Evolutionary conservation across 257 asterid species (phyloP).

Genomic region (Penstemon barbatus): DNA sequence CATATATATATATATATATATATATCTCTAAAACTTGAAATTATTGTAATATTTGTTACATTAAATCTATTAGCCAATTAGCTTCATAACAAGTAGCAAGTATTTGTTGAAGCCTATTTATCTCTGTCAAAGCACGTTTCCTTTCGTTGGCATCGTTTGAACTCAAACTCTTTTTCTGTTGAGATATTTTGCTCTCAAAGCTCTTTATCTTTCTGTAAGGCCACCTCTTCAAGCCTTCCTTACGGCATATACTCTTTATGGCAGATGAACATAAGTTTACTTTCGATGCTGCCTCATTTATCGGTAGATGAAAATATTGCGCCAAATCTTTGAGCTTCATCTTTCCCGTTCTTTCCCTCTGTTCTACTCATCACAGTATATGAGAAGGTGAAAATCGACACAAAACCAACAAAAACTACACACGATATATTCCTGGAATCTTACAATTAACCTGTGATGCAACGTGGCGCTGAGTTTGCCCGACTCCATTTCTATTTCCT

Average conservation of each 20-base stretch:
- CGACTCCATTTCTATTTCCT: conserved; percentile 15
- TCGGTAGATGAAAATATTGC: conserved; percentile 51
- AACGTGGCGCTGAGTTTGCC: conserved; percentile 30
- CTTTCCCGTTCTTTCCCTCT: conserved; percentile 70
- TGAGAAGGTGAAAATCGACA: neutral
- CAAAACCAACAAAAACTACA: neutral
- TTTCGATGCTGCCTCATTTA: conserved; percentile 40
- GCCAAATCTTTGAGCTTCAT: conserved; percentile 51
- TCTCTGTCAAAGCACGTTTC: conserved; percentile 28
- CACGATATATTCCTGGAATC: neutral
- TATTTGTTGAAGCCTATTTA: conserved; percentile 37
- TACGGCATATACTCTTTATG: conserved; percentile 63
- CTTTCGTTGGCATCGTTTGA: conserved; percentile 33
- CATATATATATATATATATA: neutral
- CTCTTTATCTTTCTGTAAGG: conserved; percentile 65
- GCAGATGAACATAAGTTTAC: conserved; percentile 61
- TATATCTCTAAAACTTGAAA: neutral
- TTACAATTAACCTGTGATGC: conserved; percentile 50
- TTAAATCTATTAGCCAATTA: too few relatives aligned
- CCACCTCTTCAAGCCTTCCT: conserved; percentile 62
- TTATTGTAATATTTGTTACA: too few relatives aligned
- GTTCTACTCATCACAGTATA: conserved; percentile 32
- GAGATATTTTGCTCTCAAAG: conserved; percentile 36
- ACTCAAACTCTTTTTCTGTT: conserved; percentile 29
- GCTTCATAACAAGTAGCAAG: conserved; percentile 31